Conservation (phyloP, 345 rosid species). For the Fremontodendron californicum region DNA sequence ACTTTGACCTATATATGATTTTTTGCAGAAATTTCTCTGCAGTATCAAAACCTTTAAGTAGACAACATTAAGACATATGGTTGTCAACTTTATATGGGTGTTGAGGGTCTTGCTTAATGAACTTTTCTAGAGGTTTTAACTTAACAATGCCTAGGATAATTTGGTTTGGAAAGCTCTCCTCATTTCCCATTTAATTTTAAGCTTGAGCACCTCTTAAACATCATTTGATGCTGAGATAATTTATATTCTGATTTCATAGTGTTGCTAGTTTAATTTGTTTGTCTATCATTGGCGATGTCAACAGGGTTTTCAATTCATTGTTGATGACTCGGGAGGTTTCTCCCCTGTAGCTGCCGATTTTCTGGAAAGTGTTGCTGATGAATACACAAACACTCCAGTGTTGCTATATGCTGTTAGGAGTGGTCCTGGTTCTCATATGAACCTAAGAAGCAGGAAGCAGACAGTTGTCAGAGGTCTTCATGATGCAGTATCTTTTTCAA, state of each 20-base stretch:
- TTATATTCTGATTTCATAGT: background rate
- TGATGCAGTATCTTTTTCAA: conserved; percentile 79
- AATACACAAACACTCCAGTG: conserved; percentile 65
- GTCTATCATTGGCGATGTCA: conserved; percentile 15
- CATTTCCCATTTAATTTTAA: background rate
- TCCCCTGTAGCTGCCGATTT: conserved; percentile 76
- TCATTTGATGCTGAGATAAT: background rate
- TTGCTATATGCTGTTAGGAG: conserved; percentile 64
- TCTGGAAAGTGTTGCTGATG: conserved; percentile 80
- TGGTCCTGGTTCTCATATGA: conserved; percentile 48
- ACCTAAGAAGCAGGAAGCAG: conserved; percentile 41
- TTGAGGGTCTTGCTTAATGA: background rate
- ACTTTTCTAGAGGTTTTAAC: background rate
- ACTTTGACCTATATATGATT: background rate
- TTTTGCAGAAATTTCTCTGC: background rate
- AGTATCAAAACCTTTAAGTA: background rate
- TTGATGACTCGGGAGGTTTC: conserved; percentile 89
- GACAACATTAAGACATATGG: background rate
- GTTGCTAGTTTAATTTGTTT: conserved; percentile 11
- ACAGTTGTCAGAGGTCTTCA: conserved; percentile 58
- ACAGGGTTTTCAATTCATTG: conserved; percentile 89
- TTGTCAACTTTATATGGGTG: background rate
- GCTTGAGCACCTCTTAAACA: background rate
- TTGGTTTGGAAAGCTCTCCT: background rate
- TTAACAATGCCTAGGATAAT: background rate